phyloP scores from a whole-genome alignment of 768 basidiomycete genomes.

The Leucocoprinus birnbaumii region DNA sequence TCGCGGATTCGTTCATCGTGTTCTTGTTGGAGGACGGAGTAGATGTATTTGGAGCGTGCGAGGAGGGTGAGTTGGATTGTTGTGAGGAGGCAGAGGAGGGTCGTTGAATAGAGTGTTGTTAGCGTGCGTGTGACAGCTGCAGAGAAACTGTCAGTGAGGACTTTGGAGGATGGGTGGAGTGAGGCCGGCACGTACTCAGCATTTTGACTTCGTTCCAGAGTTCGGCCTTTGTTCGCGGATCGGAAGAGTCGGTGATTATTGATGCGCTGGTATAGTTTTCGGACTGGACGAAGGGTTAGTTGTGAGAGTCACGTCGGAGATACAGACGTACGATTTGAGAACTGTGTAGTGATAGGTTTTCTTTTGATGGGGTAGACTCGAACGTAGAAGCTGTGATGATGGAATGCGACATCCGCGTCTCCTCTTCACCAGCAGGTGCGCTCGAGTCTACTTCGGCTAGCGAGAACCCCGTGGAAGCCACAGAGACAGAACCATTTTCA shows the following conservation, averaged over 20 bases:
- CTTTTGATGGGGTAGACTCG: not conserved
- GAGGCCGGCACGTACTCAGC: constrained; percentile 51
- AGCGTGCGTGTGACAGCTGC: constrained; percentile 85
- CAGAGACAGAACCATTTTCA: constrained; percentile 34
- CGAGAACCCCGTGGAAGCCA: constrained; percentile 7
- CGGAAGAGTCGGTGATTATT: constrained; percentile 24
- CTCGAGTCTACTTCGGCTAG: constrained; percentile 5
- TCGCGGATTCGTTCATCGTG: constrained; percentile 55
- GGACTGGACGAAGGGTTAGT: constrained; percentile 20
- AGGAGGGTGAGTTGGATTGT: constrained; percentile 84
- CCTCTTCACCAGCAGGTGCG: constrained; percentile 1
- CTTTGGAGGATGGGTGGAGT: not conserved
- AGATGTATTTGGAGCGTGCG: constrained; percentile 77
- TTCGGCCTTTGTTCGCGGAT: constrained; percentile 65
- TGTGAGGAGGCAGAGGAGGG: constrained; percentile 84
- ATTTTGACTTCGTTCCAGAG: constrained; percentile 94
- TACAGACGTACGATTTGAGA: constrained; percentile 3
- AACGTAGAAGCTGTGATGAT: not conserved
- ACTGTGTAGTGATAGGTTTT: constrained; percentile 1
- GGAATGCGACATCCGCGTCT: not conserved
- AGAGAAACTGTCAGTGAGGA: not conserved
- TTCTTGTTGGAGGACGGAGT: constrained; percentile 59
- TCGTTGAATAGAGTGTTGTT: constrained; percentile 82
- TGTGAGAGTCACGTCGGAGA: not conserved
- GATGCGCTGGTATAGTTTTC: constrained; percentile 23